A percentile compares a stretch with the other conserved stretches of the same genome.
Evolutionary conservation across 345 rosid genomes (phyloP).

Genomic region (Excoecaria cochinchinensis): DNA sequence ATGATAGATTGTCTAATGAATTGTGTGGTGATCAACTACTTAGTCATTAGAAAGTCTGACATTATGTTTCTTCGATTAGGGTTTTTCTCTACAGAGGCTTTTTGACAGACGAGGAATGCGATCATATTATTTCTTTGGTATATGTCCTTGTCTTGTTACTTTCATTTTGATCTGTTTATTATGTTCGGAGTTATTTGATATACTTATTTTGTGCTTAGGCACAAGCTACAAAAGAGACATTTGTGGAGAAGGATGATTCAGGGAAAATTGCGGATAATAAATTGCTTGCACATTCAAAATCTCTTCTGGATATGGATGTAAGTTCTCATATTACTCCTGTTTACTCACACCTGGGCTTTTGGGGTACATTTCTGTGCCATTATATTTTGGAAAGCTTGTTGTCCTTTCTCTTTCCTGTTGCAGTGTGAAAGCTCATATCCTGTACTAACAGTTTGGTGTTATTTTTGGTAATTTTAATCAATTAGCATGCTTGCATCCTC

Average conservation of each 20-base stretch:
- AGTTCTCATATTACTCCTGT: constrained; percentile 23
- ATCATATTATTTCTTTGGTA: constrained; percentile 72
- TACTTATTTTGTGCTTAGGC: constrained; percentile 33
- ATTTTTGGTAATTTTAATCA: background rate
- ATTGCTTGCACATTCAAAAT: constrained; percentile 36
- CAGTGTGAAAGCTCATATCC: background rate
- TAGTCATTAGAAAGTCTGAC: constrained; percentile 27
- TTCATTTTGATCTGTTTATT: background rate
- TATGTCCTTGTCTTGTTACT: constrained; percentile 1
- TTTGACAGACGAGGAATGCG: constrained; percentile 72
- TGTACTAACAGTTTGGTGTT: background rate
- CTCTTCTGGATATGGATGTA: constrained; percentile 37
- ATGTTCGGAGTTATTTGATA: constrained; percentile 2
- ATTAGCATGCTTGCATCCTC: background rate
- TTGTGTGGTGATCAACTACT: background rate
- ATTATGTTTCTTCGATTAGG: constrained; percentile 41
- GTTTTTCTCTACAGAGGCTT: constrained; percentile 67
- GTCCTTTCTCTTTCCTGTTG: background rate
- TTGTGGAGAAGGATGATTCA: constrained; percentile 23
- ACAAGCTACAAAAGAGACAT: constrained; percentile 26
- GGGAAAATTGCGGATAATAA: constrained; percentile 26
- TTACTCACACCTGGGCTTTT: background rate
- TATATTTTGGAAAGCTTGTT: background rate
- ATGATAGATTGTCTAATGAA: background rate
- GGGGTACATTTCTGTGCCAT: background rate